Evolutionary conservation across 164 flowering plant species (phyloP), one percentile per base, ranked within the genome.

Genomic region (Tetracentron sinense): DNA sequence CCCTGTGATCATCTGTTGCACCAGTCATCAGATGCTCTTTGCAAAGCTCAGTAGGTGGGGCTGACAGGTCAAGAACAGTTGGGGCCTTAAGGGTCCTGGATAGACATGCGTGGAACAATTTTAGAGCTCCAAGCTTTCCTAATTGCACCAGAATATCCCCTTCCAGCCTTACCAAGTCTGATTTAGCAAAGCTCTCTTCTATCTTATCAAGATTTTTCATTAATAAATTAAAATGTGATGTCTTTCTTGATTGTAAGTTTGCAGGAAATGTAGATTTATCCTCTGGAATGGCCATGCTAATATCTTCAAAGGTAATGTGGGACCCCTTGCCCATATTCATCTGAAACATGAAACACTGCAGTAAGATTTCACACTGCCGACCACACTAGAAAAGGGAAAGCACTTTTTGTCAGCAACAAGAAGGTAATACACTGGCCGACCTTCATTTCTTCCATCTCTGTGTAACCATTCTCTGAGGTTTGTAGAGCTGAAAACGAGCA

Each of bases 41-140:
- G 27, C 64, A 52, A 59, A 27, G 46, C 42, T 67, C 58, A 61
- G 70, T 56, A 28, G 59, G 60, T 52, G 73, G 55, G 42, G 54
- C 30, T 61, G 61, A 52, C 60, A 62, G 42, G 49, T 74, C 58
- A 28, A 57, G 54, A 57, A 62, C 54, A 46, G 63, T 68, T 48
- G 85, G 66, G 53, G 67, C 57, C 15, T 71, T 61, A 20, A 79
- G 53, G 7, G 79, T 79, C 79, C 78, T 76, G 25, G 85, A 81
- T 33, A 91, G 81, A 67, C 79, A 79, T 21, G 75, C 65, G n/a
- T 80, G 78, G 78, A 89, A 91, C 56, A 89, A 66, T 16, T 81
- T 57, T 31, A 89, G 72, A 77, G 92, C 96, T 63, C 98, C 98
- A 61, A 92, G 85, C 72, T 76, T 77, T 57, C 77, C 83, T 74